These are phyloP conservation scores for Marvania coccoides DNA, from an alignment of 139 green algal species.

Conservation along the genomic window DNA sequence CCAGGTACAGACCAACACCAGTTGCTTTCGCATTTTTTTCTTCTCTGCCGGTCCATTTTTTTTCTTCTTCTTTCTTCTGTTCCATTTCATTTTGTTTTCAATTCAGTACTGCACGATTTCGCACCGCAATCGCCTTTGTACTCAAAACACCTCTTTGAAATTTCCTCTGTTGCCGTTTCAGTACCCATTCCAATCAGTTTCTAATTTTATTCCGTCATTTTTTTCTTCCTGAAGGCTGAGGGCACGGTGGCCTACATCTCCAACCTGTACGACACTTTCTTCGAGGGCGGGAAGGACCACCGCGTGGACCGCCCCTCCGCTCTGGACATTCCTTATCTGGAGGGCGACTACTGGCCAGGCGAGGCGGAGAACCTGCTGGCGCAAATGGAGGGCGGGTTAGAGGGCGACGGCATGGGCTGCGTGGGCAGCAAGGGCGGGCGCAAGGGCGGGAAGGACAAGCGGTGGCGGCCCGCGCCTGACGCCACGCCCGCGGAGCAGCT, in stretches of 20 bases:
- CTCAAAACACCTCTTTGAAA: too few relatives aligned
- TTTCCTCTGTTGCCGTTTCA: too few relatives aligned
- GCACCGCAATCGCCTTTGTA: too few relatives aligned
- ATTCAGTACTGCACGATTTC: too few relatives aligned
- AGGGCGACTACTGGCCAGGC: conserved; percentile 97
- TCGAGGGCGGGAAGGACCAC: conserved; percentile 75
- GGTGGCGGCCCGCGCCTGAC: conserved; percentile 34
- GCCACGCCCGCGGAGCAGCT: conserved; percentile 62
- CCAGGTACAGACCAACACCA: too few relatives aligned
- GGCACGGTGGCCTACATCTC: conserved; percentile 70
- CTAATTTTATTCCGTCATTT: too few relatives aligned
- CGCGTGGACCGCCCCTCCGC: conserved; percentile 47
- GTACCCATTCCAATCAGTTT: too few relatives aligned
- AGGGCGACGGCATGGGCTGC: background rate
- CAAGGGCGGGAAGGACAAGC: conserved; percentile 78
- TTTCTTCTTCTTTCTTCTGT: too few relatives aligned
- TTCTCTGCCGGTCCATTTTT: too few relatives aligned
- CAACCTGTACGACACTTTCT: conserved; percentile 95
- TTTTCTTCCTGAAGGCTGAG: conserved; percentile 42
- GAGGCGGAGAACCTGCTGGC: conserved; percentile 72
- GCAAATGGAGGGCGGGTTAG: conserved; percentile 26
- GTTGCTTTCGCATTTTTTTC: too few relatives aligned
- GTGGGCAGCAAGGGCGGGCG: conserved; percentile 11
- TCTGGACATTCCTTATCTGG: conserved; percentile 88
- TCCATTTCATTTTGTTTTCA: too few relatives aligned